These are phyloP conservation scores for Lactifluus piperatus DNA, from an alignment of 768 basidiomycete genomes.

Conservation along the genomic window DNA sequence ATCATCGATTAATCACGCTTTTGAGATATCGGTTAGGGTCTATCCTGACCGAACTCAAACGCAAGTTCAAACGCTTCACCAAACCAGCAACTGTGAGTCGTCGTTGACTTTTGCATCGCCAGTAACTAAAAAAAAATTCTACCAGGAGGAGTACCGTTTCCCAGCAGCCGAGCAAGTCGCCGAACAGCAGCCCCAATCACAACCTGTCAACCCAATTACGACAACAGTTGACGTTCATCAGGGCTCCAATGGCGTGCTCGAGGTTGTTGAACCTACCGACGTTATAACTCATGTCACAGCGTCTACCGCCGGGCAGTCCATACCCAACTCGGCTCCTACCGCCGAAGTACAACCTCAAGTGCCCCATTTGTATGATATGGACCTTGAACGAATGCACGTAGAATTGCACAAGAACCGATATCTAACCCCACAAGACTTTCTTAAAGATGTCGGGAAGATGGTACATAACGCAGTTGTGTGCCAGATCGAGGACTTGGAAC, in stretches of 20 bases:
- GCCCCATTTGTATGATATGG: conserved; percentile 70
- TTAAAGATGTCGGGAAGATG: conserved; percentile 74
- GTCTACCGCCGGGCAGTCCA: conserved; percentile 14
- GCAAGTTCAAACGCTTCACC: conserved; percentile 86
- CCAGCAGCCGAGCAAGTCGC: conserved; percentile 28
- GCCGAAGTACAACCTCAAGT: conserved; percentile 31
- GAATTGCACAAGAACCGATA: conserved; percentile 82
- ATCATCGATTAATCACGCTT: conserved; percentile 67
- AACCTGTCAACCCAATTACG: conserved; percentile 29
- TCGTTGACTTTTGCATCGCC: neutral
- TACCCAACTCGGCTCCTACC: conserved; percentile 22
- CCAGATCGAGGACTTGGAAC: conserved; percentile 57
- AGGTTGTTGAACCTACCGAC: conserved; percentile 31
- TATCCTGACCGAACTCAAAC: conserved; percentile 80
- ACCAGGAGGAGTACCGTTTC: conserved; percentile 69
- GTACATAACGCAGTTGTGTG: conserved; percentile 63
- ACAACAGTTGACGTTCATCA: conserved; percentile 33
- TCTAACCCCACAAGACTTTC: conserved; percentile 80
- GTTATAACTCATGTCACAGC: conserved; percentile 3
- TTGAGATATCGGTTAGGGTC: conserved; percentile 89
- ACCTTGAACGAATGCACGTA: conserved; percentile 84
- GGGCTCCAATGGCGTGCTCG: conserved; percentile 35
- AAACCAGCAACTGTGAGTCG: conserved; percentile 63
- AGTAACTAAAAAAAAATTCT: neutral
- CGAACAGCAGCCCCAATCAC: conserved; percentile 20